Percentiles rank a stretch among this genome's conserved stretches.
Conservation (phyloP, 2,329 filamentous ascomycete genomes). For the Aspergillus fructus region DNA sequence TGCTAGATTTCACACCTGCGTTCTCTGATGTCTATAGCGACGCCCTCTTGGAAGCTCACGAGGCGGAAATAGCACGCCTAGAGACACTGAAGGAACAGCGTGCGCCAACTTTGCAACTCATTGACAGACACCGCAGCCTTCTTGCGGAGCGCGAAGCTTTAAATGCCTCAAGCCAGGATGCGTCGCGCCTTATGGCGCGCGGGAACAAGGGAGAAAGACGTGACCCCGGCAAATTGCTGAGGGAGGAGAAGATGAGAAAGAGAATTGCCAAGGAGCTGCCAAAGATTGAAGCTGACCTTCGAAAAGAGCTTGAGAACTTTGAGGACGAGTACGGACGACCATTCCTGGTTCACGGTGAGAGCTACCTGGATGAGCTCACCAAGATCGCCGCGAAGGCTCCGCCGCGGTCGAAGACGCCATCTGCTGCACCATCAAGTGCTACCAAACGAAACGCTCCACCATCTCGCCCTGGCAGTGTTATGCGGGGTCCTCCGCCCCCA, state of each 20-base stretch:
- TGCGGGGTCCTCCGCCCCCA: conserved; percentile 38
- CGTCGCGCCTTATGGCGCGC: conserved; percentile 85
- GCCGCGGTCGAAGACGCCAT: conserved; percentile 51
- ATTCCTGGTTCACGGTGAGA: conserved; percentile 88
- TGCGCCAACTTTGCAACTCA: conserved; percentile 74
- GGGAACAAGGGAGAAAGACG: conserved; percentile 91
- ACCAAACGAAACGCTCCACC: conserved; percentile 16
- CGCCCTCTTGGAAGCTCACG: conserved; percentile 89
- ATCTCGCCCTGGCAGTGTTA: conserved; percentile 33
- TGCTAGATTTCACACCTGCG: conserved; percentile 95
- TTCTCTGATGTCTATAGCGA: conserved; percentile 98
- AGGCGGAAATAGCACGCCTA: conserved; percentile 81
- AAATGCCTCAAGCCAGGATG: conserved; percentile 87
- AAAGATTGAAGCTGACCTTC: conserved; percentile 82
- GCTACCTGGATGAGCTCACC: conserved; percentile 81
- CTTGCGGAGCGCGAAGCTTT: conserved; percentile 85
- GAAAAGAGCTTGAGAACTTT: conserved; percentile 78
- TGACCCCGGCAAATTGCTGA: conserved; percentile 86
- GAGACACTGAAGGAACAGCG: conserved; percentile 84
- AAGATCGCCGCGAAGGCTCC: conserved; percentile 66
- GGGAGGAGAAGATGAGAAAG: conserved; percentile 99
- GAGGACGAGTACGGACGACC: conserved; percentile 92
- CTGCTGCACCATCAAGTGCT: conserved; percentile 27
- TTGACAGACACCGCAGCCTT: conserved; percentile 80
- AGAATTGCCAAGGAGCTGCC: conserved; percentile 93